phyloP scores from a whole-genome alignment of 2,329 filamentous ascomycete species.

The Hypoxylon sp. region DNA sequence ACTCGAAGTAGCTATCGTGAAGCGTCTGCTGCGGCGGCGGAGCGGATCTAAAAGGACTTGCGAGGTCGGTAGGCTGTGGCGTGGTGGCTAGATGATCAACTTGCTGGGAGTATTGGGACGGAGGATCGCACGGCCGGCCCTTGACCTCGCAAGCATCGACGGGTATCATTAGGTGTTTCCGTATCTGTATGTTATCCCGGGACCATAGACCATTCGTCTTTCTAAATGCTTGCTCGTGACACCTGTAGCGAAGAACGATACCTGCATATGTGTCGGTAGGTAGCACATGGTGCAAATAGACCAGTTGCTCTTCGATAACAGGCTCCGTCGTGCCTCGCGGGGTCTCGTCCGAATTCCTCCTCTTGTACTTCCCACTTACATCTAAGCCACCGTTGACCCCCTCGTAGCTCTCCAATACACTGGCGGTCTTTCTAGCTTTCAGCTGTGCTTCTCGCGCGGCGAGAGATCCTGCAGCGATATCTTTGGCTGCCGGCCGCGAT shows the following conservation, averaged over 20 bases:
- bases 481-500: conserved; percentile 55
- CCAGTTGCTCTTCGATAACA: conserved; percentile 79
- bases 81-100: conserved; percentile 66
- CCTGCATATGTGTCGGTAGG: conserved; percentile 89
- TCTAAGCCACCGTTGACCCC: conserved; percentile 70
- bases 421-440: conserved; percentile 67
- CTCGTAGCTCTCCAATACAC: conserved; percentile 70
- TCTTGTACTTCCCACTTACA: conserved; percentile 68
- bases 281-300: conserved; percentile 89
- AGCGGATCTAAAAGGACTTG: conserved; percentile 39
- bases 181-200: conserved; percentile 87
- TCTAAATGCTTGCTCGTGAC: conserved; percentile 82
- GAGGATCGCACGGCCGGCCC: conserved; percentile 74
- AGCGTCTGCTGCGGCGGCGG: conserved; percentile 43
- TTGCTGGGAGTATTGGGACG: conserved; percentile 56
- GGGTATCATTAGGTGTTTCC: conserved; percentile 83
- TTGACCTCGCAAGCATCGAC: conserved; percentile 90
- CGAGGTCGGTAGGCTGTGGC: conserved; percentile 52
- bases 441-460: conserved; percentile 66
- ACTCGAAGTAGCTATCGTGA: conserved; percentile 58
- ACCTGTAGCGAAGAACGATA: conserved; percentile 90
- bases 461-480: conserved; percentile 66
- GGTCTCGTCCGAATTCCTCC: conserved; percentile 76
- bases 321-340: conserved; percentile 59
- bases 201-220: conserved; percentile 96